Percentiles rank a stretch among this genome's conserved stretches.
Evolutionary conservation across 192 early-diverging fungal genomes (phyloP).

Genomic region (Irineochytrium annulatum): DNA sequence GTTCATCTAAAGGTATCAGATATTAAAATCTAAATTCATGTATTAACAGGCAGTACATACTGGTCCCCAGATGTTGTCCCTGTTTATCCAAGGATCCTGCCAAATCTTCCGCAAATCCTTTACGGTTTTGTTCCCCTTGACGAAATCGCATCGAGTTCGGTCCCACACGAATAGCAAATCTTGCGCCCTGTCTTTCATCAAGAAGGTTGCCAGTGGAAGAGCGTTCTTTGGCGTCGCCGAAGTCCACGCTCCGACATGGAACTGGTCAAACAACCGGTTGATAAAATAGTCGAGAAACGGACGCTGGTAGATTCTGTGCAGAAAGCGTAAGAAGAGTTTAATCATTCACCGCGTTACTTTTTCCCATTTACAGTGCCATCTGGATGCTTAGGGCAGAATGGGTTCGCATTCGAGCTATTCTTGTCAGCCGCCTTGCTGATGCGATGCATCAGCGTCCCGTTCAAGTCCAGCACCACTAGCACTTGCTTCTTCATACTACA

Average conservation of each 20-base stretch:
- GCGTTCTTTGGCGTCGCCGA: conserved; percentile 38
- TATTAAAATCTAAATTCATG: neutral
- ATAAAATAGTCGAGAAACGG: conserved; percentile 43
- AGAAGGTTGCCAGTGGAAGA: conserved; percentile 18
- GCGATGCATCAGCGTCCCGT: conserved; percentile 41
- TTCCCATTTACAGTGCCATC: conserved; percentile 21
- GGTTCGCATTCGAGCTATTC: conserved; percentile 21
- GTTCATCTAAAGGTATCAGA: conserved; percentile 29
- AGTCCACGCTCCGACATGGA: conserved; percentile 41
- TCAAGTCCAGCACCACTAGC: conserved; percentile 41
- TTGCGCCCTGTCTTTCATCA: conserved; percentile 25
- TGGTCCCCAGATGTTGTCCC: conserved; percentile 3
- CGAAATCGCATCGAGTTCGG: conserved; percentile 26
- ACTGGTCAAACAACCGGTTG: conserved; percentile 25
- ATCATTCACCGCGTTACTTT: conserved; percentile 13
- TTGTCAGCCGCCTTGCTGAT: conserved; percentile 15
- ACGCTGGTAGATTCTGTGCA: conserved; percentile 26
- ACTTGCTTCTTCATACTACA: conserved; percentile 15
- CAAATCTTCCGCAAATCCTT: conserved; percentile 41
- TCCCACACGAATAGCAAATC: conserved; percentile 31
- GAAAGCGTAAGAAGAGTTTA: too few species aligned
- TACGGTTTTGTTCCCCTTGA: neutral
- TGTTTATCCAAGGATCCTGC: conserved; percentile 20
- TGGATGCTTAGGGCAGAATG: conserved; percentile 20
- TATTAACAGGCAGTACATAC: conserved; percentile 3